Conservation (phyloP, 306 rosid genomes). For the Malus asiatica region DNA sequence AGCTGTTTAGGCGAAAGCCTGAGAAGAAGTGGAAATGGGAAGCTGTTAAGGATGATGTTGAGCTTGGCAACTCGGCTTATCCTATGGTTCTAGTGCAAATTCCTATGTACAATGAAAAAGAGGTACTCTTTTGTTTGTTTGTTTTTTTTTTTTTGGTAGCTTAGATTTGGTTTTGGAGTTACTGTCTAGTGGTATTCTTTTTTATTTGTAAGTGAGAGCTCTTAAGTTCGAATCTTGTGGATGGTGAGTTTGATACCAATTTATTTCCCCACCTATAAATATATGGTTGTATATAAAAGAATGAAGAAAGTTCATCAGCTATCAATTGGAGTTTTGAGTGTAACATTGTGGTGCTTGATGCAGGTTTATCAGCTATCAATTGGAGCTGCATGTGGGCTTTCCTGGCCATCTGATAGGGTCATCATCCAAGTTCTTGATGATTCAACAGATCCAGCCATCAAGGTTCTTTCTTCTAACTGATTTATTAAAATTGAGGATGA, state of each 20-base stretch:
- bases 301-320: too few relatives aligned
- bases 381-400: slow-evolving; percentile 38
- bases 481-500: not conserved
- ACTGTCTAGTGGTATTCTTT: rapidly evolving
- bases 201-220: rapidly evolving
- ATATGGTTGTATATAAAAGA: too few relatives aligned
- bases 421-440: slow-evolving; percentile 35
- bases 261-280: not conserved
- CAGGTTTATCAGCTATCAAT: slow-evolving; percentile 39
- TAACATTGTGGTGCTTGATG: not conserved
- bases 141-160: not conserved
- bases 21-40: slow-evolving; percentile 75
- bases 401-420: slow-evolving; percentile 36
- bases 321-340: not conserved
- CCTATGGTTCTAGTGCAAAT: slow-evolving; percentile 42
- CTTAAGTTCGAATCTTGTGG: too few relatives aligned
- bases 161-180: not conserved
- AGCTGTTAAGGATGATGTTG: slow-evolving; percentile 60
- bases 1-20: slow-evolving; percentile 45
- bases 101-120: slow-evolving; percentile 37
- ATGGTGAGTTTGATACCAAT: too few relatives aligned
- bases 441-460: slow-evolving; percentile 29
- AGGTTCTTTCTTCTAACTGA: slow-evolving; percentile 10
- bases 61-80: slow-evolving; percentile 42
- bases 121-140: not conserved